Conservation (phyloP, 176 grass and related monocot genomes). For the Phoenix dactylifera region DNA sequence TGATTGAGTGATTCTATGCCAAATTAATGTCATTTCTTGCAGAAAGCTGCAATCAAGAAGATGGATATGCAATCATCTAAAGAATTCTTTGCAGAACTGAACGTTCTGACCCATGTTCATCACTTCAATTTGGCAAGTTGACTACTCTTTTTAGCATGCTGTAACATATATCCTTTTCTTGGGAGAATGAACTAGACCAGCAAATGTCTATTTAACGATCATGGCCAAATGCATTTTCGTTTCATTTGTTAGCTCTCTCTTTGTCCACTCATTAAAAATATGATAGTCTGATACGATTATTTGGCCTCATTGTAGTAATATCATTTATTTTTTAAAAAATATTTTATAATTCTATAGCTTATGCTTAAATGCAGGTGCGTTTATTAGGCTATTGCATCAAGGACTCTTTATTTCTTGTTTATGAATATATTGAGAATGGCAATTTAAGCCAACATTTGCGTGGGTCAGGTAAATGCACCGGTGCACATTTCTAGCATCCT, state of each 20-base stretch:
- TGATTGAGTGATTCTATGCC: too few relatives aligned
- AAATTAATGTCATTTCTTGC: too few relatives aligned
- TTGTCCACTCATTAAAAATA: too few relatives aligned
- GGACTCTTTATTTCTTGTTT: slow-evolving; percentile 23
- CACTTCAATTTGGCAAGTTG: slow-evolving; percentile 26
- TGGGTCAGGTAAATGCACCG: slow-evolving; percentile 14
- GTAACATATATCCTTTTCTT: background rate
- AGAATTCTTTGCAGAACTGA: slow-evolving; percentile 25
- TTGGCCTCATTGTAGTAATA: too few relatives aligned
- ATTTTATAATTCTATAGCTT: background rate
- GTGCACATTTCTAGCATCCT: too few relatives aligned
- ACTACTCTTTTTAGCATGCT: background rate
- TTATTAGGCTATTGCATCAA: slow-evolving; percentile 21
- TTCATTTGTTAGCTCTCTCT: too few relatives aligned
- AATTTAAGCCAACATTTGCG: slow-evolving; percentile 25
- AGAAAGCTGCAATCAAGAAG: slow-evolving; percentile 26
- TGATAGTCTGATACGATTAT: too few relatives aligned
- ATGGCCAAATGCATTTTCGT: too few relatives aligned
- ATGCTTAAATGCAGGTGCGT: slow-evolving; percentile 15
- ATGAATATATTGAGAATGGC: slow-evolving; percentile 30
- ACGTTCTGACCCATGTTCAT: slow-evolving; percentile 23
- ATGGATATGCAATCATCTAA: slow-evolving; percentile 17
- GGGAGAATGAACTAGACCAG: background rate
- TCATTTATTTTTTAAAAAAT: background rate
- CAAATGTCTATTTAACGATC: too few relatives aligned